These are phyloP conservation scores for Trametes coccinea DNA, from an alignment of 768 basidiomycete genomes.

Conservation along the genomic window DNA sequence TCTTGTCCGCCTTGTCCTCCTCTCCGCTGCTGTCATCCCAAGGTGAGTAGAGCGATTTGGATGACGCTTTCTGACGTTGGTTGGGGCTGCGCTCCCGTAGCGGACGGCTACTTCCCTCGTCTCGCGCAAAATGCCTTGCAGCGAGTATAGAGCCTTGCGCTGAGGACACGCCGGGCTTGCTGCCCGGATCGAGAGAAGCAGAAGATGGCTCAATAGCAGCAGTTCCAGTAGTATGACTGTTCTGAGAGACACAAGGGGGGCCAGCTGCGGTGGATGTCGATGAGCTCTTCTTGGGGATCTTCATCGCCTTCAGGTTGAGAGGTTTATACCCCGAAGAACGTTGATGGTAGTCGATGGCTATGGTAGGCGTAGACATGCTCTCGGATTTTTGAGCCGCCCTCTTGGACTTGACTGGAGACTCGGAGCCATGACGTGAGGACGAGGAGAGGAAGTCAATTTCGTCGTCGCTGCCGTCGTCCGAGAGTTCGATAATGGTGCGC, in stretches of 20 bases:
- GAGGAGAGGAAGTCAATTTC: constrained; percentile 23
- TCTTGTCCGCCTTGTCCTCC: constrained; percentile 7
- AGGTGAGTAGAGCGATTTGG: not conserved
- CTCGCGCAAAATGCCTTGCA: not conserved
- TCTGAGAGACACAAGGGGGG: not conserved
- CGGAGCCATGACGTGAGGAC: constrained; percentile 13
- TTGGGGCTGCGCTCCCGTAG: constrained; percentile 19
- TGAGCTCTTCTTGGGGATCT: constrained; percentile 20
- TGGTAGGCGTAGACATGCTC: not conserved
- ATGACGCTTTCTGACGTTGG: not conserved
- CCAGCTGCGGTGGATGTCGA: not conserved
- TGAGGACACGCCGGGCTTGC: not conserved
- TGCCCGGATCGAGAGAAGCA: not conserved
- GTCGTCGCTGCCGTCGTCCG: constrained; percentile 22
- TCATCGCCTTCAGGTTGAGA: constrained; percentile 25
- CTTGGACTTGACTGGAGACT: constrained; percentile 3
- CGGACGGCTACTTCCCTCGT: not conserved
- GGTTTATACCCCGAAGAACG: constrained; percentile 17
- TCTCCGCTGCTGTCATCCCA: constrained; percentile 7
- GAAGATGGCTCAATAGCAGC: not conserved
- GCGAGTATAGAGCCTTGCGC: not conserved
- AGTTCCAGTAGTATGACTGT: not conserved
- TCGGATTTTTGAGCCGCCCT: not conserved
- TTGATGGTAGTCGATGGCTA: constrained; percentile 21
- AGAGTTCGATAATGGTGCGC: not conserved